phyloP scores from a whole-genome alignment of 306 rosid species.

The Cotoneaster glaucophyllus region DNA sequence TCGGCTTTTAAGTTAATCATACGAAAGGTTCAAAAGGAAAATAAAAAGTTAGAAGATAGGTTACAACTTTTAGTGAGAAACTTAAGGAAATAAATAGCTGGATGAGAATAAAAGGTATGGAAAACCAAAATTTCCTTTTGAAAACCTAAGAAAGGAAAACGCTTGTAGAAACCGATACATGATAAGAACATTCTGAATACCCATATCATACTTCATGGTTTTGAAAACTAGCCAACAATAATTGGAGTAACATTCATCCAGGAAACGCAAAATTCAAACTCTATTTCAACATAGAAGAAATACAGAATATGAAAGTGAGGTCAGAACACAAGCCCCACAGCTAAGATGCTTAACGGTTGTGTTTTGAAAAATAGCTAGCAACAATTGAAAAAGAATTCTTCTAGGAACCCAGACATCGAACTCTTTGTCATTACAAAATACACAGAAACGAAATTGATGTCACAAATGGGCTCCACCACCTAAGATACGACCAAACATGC shows the following conservation, averaged over 20 bases:
- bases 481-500: slow-evolving; percentile 6
- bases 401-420: not conserved
- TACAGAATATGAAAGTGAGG: slow-evolving; percentile 14
- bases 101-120: not conserved
- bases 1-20: no score
- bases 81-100: not conserved
- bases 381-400: slow-evolving; percentile 2
- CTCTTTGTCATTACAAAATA: not conserved
- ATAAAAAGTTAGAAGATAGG: not conserved
- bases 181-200: not conserved
- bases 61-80: not conserved
- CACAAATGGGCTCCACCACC: not conserved
- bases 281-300: not conserved
- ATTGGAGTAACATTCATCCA: slow-evolving; percentile 2
- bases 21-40: no score
- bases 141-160: not conserved
- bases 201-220: not conserved
- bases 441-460: slow-evolving; percentile 12
- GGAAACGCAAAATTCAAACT: not conserved
- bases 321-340: not conserved
- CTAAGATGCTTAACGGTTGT: not conserved
- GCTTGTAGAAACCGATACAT: not conserved
- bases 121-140: not conserved
- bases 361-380: not conserved
- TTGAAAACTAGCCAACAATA: not conserved